Evolutionary conservation across 1,284 basidiomycete genomes (phyloP), one percentile per base, ranked within the genome.

Genomic region (Microstroma glucosiphilum): DNA sequence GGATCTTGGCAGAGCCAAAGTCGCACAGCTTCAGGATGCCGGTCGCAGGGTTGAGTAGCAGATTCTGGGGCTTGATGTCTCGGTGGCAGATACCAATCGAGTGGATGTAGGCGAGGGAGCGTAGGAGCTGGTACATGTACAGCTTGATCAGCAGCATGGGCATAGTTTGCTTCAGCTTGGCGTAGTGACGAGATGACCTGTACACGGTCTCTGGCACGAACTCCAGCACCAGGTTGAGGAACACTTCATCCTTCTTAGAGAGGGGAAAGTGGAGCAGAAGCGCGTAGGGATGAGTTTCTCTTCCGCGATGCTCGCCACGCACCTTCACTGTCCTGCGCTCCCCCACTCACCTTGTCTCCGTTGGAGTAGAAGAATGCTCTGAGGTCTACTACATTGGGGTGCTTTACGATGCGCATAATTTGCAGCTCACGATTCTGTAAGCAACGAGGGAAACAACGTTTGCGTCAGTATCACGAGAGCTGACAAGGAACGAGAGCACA

Each of bases 161-260:
- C 91, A 99, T 98, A 65, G 91, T 90, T 80, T 98, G 96, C 85
- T 99, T 99, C 82, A 99, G 88, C 83, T 98, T 98, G 77, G 93
- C 90, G 82, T 97, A 99, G 83, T 97, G 94, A 78, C 96, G 88
- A 76, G 91, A 94, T 48, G 94, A 93, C 77, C 94, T 90, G 83
- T 98, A 98, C 64, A 99, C 96, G 26, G 94, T 99, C 84, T 98
- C 96, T 54, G 94, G 94, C 55, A 99, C 93, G 81, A 92, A 99
- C 86, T 99, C 94, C 77, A 96, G 88, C 53, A 99, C 92, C 77
- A 99, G 88, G 82, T 99, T 99, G 78, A 99, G 88, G 83, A 96
- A 99, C 62, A 99, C 92, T 85, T 99, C 94, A 82, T 99, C 94
- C 85, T 97, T 97, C 91, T 94, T 78, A 37, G n/a, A 30, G 25